These are phyloP conservation scores for Cucurbita ficifolia DNA, from an alignment of 306 rosid species.

Conservation along the genomic window DNA sequence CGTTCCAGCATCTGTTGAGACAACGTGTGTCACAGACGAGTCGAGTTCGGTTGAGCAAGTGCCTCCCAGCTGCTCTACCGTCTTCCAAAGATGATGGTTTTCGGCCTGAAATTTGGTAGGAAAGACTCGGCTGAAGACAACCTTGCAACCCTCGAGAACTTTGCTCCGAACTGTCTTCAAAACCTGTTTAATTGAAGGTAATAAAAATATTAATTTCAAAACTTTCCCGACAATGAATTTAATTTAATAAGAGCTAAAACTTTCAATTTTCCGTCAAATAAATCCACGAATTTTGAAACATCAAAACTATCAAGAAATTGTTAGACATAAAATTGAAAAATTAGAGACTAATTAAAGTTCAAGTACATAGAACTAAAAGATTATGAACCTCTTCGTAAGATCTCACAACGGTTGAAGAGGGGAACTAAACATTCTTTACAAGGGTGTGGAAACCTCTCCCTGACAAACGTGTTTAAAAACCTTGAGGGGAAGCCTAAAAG, in stretches of 20 bases:
- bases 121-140: conserved; percentile 54
- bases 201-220: background rate
- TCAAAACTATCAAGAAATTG: background rate
- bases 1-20: conserved; percentile 60
- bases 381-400: too few relatives aligned
- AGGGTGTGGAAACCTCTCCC: too few relatives aligned
- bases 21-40: conserved; percentile 57
- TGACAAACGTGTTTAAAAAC: too few relatives aligned
- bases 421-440: too few relatives aligned
- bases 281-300: background rate
- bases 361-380: too few relatives aligned
- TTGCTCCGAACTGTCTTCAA: conserved; percentile 29
- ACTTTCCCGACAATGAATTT: background rate
- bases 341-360: too few relatives aligned
- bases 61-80: conserved; percentile 84
- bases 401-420: too few relatives aligned
- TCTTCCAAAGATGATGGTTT: conserved; percentile 43
- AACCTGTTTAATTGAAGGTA: conserved; percentile 26
- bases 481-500: too few relatives aligned
- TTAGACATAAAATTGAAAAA: background rate
- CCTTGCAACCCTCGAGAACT: conserved; percentile 43
- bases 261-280: too few relatives aligned
- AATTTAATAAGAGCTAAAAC: too few relatives aligned
- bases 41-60: conserved; percentile 45
- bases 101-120: conserved; percentile 28